A percentile compares a stretch with the other conserved stretches of the same genome.
phyloP scores from a whole-genome alignment of 805 yeast species.

The Hanseniaspora lindneri region DNA sequence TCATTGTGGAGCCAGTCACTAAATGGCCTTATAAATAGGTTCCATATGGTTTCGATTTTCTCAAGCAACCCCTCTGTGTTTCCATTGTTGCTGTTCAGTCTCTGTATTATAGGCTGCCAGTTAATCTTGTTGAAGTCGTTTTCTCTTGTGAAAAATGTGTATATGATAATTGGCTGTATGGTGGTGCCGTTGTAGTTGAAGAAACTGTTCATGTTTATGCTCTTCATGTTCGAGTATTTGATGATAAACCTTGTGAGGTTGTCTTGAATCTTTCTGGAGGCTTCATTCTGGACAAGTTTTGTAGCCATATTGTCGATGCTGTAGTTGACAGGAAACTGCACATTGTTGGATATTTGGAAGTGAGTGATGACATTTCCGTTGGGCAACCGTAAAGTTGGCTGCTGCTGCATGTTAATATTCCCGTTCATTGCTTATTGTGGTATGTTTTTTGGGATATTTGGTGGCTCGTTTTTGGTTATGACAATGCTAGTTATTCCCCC shows the following conservation, averaged over 20 bases:
- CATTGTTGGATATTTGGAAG: slow-evolving; percentile 10
- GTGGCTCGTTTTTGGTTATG: no score
- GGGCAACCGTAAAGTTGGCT: slow-evolving; percentile 23
- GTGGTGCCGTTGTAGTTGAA: slow-evolving; percentile 12
- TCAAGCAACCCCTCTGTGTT: slow-evolving; percentile 3
- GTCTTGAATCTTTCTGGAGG: slow-evolving; percentile 13
- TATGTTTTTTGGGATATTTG: no score
- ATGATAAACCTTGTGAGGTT: slow-evolving; percentile 9
- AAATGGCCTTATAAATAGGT: slow-evolving; percentile 7
- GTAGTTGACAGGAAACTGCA: slow-evolving; percentile 10
- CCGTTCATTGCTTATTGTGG: slow-evolving; percentile 26
- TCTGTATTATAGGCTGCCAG: slow-evolving; percentile 11
- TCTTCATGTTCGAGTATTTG: slow-evolving; percentile 2
- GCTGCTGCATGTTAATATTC: slow-evolving; percentile 24
- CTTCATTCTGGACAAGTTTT: slow-evolving; percentile 7
- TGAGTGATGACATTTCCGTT: slow-evolving; percentile 18
- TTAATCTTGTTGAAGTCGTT: slow-evolving; percentile 13
- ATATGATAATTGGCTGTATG: slow-evolving; percentile 12
- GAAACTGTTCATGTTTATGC: slow-evolving; percentile 4
- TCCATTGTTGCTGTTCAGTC: neutral
- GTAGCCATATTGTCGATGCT: slow-evolving; percentile 12
- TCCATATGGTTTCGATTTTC: slow-evolving; percentile 11
- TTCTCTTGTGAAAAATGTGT: slow-evolving; percentile 13
- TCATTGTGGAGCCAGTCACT: slow-evolving; percentile 14
- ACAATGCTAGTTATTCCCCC: no score